A percentile compares a stretch with the other conserved stretches of the same genome.
These are phyloP conservation scores for Cicer judaicum DNA, from an alignment of 306 rosid genomes.

Conservation along the genomic window DNA sequence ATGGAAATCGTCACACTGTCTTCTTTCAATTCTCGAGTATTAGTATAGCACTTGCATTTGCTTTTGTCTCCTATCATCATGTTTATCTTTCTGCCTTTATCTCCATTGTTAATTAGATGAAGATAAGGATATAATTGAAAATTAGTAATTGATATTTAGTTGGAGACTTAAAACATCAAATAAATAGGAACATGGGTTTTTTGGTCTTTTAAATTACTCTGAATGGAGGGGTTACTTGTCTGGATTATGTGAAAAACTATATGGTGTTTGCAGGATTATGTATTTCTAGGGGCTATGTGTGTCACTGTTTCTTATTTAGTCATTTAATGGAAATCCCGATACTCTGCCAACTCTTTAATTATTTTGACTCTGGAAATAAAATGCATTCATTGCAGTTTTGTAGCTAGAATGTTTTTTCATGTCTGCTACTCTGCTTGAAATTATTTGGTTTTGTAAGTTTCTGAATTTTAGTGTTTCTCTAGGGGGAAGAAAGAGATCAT, in stretches of 20 bases:
- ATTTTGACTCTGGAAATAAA: background rate
- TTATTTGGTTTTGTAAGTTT: conserved; percentile 10
- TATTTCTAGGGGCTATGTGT: background rate
- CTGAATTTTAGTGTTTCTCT: conserved; percentile 35
- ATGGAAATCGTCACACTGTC: background rate
- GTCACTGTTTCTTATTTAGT: background rate
- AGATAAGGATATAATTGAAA: background rate
- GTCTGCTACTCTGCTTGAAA: conserved; percentile 2
- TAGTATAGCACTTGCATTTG: background rate
- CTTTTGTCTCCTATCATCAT: background rate
- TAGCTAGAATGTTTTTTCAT: conserved; percentile 1
- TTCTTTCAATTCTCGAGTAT: background rate
- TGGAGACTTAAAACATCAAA: background rate
- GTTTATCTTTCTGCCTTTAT: background rate
- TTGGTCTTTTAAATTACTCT: background rate
- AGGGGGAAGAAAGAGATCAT: conserved; percentile 93
- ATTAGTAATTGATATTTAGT: background rate
- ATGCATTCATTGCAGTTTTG: background rate
- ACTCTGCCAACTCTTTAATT: conserved; percentile 10
- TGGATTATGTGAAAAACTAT: background rate
- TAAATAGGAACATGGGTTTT: background rate
- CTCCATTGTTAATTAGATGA: background rate
- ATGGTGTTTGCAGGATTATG: conserved; percentile 2
- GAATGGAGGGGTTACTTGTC: background rate
- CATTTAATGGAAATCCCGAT: conserved; percentile 2